A percentile compares a stretch with the other conserved stretches of the same genome.
These are phyloP conservation scores for Melastoma malabathricum DNA, from an alignment of 345 rosid genomes.

Conservation along the genomic window DNA sequence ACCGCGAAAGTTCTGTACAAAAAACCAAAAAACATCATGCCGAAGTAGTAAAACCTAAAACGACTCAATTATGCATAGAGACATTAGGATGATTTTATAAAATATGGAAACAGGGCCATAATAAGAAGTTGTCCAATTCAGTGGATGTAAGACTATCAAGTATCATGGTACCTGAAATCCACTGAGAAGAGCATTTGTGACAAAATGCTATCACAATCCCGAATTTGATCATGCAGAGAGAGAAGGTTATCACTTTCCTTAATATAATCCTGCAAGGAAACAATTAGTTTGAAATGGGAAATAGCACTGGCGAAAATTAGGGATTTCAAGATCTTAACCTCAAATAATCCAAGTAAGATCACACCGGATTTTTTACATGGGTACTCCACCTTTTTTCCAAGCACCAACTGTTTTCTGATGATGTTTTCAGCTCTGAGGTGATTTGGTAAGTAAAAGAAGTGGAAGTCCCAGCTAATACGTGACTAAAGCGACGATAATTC, in stretches of 20 bases:
- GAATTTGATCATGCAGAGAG: constrained; percentile 95
- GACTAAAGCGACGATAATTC: too few relatives aligned
- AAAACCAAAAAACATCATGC: too few relatives aligned
- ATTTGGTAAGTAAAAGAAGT: too few relatives aligned
- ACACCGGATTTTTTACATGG: too few relatives aligned
- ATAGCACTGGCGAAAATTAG: not conserved
- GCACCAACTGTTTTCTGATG: too few relatives aligned
- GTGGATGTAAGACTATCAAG: not conserved
- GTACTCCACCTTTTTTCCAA: too few relatives aligned
- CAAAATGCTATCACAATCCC: constrained; percentile 79
- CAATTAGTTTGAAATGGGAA: not conserved
- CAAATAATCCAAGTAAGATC: constrained; percentile 3
- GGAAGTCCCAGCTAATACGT: too few relatives aligned
- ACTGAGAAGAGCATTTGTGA: constrained; percentile 87
- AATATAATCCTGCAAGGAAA: constrained; percentile 64
- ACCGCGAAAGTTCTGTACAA: too few relatives aligned
- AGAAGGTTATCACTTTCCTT: constrained; percentile 93
- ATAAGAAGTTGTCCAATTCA: not conserved
- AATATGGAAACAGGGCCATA: not conserved
- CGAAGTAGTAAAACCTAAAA: too few relatives aligned
- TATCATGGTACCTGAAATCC: constrained; percentile 71
- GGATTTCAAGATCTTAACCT: not conserved
- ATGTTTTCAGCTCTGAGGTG: too few relatives aligned
- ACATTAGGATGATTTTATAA: not conserved
- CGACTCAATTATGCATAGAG: too few relatives aligned